Percentiles rank a stretch among this genome's conserved stretches.
These are phyloP conservation scores for Rhodotorula sp. DNA, from an alignment of 1,284 basidiomycete species.

Conservation along the genomic window DNA sequence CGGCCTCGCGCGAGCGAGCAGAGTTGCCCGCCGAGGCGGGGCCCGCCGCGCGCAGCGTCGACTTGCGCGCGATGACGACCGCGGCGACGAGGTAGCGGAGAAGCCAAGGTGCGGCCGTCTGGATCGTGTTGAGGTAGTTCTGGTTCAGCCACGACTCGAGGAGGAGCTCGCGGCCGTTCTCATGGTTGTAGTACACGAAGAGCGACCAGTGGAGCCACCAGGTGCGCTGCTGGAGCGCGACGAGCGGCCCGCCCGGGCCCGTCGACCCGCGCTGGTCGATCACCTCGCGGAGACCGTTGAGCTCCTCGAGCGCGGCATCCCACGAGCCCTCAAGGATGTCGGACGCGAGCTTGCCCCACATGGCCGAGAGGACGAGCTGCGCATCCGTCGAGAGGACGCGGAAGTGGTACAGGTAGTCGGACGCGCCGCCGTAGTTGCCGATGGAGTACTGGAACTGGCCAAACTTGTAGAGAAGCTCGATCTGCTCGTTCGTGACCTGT, in stretches of 20 bases:
- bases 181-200: conserved; percentile 98
- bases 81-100: conserved; percentile 92
- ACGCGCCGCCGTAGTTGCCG: conserved; percentile 93
- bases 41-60: conserved; percentile 41
- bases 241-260: conserved; percentile 63
- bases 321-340: conserved; percentile 94
- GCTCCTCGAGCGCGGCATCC: conserved; percentile 89
- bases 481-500: conserved; percentile 89
- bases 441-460: conserved; percentile 98
- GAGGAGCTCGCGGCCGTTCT: conserved; percentile 84
- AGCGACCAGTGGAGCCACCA: conserved; percentile 98
- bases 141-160: conserved; percentile 95
- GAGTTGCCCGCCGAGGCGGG: conserved; percentile 54
- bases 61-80: conserved; percentile 83
- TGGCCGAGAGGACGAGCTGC: conserved; percentile 88
- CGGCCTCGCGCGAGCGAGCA: conserved; percentile 74
- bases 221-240: conserved; percentile 88
- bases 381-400: conserved; percentile 91
- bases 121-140: conserved; percentile 96
- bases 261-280: conserved; percentile 76
- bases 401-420: conserved; percentile 98
- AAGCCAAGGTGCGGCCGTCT: conserved; percentile 93
- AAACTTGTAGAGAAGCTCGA: conserved; percentile 94
- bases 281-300: conserved; percentile 87
- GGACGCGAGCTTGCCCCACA: conserved; percentile 97